Evolutionary conservation across 768 basidiomycete genomes (phyloP).

Genomic region (Butyriboletus loyo): DNA sequence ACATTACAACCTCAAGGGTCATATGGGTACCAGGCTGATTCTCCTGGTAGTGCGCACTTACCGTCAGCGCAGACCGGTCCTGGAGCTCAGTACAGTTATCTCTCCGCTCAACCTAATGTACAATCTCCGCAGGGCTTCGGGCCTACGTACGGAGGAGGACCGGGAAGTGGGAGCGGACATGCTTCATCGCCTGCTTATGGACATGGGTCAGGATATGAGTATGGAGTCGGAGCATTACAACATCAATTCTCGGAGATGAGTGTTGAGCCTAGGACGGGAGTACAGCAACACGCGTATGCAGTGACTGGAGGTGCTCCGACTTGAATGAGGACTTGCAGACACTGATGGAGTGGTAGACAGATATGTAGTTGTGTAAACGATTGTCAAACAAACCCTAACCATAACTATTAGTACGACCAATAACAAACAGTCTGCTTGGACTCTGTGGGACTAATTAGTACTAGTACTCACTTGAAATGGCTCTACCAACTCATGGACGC

Average conservation of each 20-base stretch:
- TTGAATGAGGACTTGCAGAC: slow-evolving; percentile 2
- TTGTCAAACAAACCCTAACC: slow-evolving; percentile 21
- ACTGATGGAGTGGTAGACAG: background rate
- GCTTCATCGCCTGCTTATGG: slow-evolving; percentile 16
- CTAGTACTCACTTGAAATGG: slow-evolving; percentile 47
- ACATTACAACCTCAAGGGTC: slow-evolving; percentile 15
- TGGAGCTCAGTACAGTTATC: slow-evolving; percentile 18
- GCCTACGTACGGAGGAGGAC: slow-evolving; percentile 18
- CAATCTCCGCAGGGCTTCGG: slow-evolving; percentile 17
- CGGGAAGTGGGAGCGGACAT: slow-evolving; percentile 23
- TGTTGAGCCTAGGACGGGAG: slow-evolving; percentile 20
- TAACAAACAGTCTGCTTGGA: too few relatives aligned
- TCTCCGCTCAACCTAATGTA: slow-evolving; percentile 7
- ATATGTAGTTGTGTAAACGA: background rate
- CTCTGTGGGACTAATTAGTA: too few relatives aligned
- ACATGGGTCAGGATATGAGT: slow-evolving; percentile 21
- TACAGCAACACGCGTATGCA: slow-evolving; percentile 23
- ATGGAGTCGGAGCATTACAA: slow-evolving; percentile 23
- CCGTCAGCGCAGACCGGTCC: slow-evolving; percentile 2
- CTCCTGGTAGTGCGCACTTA: background rate
- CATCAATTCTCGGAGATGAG: slow-evolving; percentile 33
- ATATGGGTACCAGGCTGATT: slow-evolving; percentile 22
- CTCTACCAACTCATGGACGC: slow-evolving; percentile 80
- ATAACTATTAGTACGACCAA: background rate
- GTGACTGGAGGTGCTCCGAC: slow-evolving; percentile 17